These are phyloP conservation scores for Trichoderma orchidacearum DNA, from an alignment of 495 filamentous ascomycete species.

Conservation along the genomic window DNA sequence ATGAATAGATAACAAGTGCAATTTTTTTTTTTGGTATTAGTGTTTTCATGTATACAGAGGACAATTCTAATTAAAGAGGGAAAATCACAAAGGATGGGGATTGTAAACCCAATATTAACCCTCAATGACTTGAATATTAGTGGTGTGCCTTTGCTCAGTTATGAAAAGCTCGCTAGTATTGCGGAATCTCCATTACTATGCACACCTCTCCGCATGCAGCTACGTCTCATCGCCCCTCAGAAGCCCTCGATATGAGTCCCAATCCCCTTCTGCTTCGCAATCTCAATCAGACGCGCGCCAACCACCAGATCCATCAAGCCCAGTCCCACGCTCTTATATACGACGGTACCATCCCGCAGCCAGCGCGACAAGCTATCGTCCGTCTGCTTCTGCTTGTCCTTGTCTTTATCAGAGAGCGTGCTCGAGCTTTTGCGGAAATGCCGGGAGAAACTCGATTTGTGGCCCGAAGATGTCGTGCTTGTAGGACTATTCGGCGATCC, in stretches of 20 bases:
- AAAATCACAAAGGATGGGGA: too few species aligned
- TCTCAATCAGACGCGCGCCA: constrained; percentile 57
- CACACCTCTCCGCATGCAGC: not conserved
- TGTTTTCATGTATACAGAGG: not conserved
- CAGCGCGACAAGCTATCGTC: constrained; percentile 33
- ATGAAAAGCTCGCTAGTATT: too few species aligned
- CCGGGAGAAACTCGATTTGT: constrained; percentile 4
- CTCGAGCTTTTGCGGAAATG: constrained; percentile 9
- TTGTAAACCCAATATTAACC: not conserved
- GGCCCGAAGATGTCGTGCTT: constrained; percentile 14
- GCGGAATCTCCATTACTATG: not conserved
- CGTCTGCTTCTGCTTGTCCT: constrained; percentile 16
- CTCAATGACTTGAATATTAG: too few species aligned
- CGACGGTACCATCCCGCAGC: constrained; percentile 70
- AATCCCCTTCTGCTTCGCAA: constrained; percentile 59
- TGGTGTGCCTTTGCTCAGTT: too few species aligned
- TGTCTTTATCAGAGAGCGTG: constrained; percentile 9
- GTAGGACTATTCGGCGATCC: constrained; percentile 8
- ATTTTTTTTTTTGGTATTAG: not conserved
- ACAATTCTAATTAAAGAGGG: not conserved
- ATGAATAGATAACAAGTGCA: not conserved
- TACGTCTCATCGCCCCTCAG: constrained; percentile 22
- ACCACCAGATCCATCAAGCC: constrained; percentile 71
- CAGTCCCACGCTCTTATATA: constrained; percentile 73
- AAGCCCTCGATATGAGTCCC: constrained; percentile 64